Percentiles rank a stretch among this genome's conserved stretches.
These are phyloP conservation scores for Cinnamomum chago DNA, from an alignment of 164 flowering plant species.

Conservation along the genomic window DNA sequence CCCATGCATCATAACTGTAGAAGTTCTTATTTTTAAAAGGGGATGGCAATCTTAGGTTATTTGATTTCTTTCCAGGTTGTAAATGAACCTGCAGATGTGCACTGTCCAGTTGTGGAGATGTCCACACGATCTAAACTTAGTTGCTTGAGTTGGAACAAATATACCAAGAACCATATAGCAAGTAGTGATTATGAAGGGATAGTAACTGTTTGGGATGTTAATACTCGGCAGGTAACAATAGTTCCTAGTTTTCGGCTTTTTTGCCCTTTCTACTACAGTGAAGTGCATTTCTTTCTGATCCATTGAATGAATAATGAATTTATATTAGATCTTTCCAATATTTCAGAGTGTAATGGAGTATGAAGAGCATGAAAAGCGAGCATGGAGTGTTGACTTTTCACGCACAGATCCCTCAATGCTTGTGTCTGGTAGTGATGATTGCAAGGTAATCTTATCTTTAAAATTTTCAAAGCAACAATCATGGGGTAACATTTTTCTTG, in stretches of 20 bases:
- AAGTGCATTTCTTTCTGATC: neutral
- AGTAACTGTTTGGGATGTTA: conserved; percentile 97
- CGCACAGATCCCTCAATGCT: conserved; percentile 87
- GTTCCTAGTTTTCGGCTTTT: neutral
- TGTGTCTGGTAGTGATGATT: conserved; percentile 97
- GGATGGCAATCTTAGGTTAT: neutral
- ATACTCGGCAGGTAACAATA: conserved; percentile 68
- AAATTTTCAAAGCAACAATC: too few species aligned
- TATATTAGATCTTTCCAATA: neutral
- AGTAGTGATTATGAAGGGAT: conserved; percentile 97
- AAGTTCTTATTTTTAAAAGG: neutral
- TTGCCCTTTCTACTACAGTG: neutral
- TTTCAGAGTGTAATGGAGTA: conserved; percentile 91
- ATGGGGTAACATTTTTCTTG: too few species aligned
- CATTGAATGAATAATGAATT: neutral
- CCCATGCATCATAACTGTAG: neutral
- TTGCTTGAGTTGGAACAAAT: conserved; percentile 97
- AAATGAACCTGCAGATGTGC: conserved; percentile 80
- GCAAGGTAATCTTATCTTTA: conserved; percentile 52
- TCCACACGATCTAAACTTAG: conserved; percentile 89
- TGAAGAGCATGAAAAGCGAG: conserved; percentile 98
- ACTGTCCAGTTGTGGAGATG: conserved; percentile 91
- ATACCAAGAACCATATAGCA: conserved; percentile 71
- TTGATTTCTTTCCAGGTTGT: conserved; percentile 54
- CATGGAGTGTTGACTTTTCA: conserved; percentile 99